These are phyloP conservation scores for Lathyrus oleraceus DNA, from an alignment of 306 rosid genomes.

Conservation along the genomic window DNA sequence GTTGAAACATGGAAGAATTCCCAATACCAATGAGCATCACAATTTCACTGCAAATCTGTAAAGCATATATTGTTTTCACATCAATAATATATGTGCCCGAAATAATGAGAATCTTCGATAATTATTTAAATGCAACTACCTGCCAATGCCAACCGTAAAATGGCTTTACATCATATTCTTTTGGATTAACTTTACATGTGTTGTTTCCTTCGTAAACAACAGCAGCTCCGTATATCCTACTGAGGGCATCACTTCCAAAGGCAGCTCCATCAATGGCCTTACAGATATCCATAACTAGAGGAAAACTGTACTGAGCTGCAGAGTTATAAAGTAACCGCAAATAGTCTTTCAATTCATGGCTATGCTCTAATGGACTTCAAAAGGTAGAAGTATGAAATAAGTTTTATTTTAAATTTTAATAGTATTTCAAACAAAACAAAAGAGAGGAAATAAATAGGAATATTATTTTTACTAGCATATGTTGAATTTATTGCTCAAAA, in stretches of 20 bases:
- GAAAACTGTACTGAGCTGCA: background rate
- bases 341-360: background rate
- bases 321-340: rapidly evolving
- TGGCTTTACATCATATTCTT: background rate
- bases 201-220: too few species aligned
- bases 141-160: background rate
- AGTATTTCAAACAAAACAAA: background rate
- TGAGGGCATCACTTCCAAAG: background rate
- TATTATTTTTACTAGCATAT: background rate
- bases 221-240: background rate
- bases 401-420: background rate
- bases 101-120: background rate
- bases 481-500: background rate
- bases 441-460: background rate
- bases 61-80: background rate
- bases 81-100: background rate
- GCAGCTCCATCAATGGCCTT: background rate
- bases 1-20: background rate
- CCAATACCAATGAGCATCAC: background rate
- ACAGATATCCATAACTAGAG: background rate
- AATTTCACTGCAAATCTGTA: background rate
- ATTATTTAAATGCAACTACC: background rate
- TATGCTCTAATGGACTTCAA: background rate
- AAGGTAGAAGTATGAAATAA: background rate
- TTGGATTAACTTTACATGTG: background rate